These are phyloP conservation scores for Umbilicus rupestris DNA, from an alignment of 164 flowering plant genomes.

Conservation along the genomic window DNA sequence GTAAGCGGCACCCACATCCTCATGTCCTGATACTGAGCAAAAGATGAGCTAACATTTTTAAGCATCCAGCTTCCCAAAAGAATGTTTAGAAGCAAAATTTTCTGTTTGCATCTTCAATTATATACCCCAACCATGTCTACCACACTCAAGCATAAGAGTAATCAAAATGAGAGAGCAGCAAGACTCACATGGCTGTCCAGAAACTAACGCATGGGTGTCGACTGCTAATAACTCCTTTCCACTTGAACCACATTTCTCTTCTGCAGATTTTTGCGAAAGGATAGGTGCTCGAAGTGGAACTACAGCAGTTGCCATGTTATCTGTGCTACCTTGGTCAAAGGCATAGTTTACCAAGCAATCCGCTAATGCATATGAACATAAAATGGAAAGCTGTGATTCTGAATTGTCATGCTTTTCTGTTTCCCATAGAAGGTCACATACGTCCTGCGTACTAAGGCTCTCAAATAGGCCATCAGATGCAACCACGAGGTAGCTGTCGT, in stretches of 20 bases:
- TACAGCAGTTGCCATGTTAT: conserved; percentile 85
- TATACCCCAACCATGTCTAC: background rate
- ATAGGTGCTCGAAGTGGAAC: conserved; percentile 45
- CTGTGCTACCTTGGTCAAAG: conserved; percentile 74
- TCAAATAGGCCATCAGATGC: conserved; percentile 97
- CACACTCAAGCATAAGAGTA: background rate
- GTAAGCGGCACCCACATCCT: background rate
- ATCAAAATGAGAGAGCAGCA: background rate
- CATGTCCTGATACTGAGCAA: too few species aligned
- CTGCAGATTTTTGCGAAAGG: conserved; percentile 15
- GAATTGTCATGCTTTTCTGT: conserved; percentile 22
- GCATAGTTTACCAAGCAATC: conserved; percentile 76
- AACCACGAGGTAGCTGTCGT: conserved; percentile 77
- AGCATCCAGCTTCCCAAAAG: background rate
- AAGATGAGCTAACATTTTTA: background rate
- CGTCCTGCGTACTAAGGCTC: conserved; percentile 63
- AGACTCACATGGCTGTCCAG: conserved; percentile 33
- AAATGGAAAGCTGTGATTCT: conserved; percentile 25
- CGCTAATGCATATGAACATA: conserved; percentile 61
- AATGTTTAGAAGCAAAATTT: background rate
- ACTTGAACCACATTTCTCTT: conserved; percentile 22
- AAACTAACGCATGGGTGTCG: conserved; percentile 19
- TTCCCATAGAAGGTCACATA: conserved; percentile 80
- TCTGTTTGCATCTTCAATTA: background rate
- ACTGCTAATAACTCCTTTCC: conserved; percentile 18